Conservation (phyloP, 73 alveolate genomes). For the Tetrahymena elliotti region DNA sequence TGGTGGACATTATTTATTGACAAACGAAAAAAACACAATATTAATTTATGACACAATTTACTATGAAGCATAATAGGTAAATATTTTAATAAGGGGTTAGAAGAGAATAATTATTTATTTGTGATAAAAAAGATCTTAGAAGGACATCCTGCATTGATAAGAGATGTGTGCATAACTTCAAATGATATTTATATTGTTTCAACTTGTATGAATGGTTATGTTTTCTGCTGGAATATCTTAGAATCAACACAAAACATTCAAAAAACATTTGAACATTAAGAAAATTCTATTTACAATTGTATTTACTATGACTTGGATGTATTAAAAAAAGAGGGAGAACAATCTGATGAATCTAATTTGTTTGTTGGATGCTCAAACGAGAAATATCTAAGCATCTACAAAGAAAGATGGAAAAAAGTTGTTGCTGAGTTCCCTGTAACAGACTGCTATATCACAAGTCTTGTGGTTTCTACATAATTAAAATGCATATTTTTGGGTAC, state of each 20-base stretch:
- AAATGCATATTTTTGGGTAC: not conserved
- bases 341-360: not conserved
- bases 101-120: too few species aligned
- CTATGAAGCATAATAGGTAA: slow-evolving; percentile 22
- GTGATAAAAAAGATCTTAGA: not conserved
- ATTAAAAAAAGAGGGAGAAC: not conserved
- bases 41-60: slow-evolving; percentile 22
- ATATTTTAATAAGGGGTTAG: not conserved
- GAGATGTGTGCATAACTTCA: slow-evolving; percentile 27
- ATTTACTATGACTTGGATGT: slow-evolving; percentile 11
- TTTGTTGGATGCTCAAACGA: slow-evolving; percentile 40
- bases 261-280: slow-evolving; percentile 21
- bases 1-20: slow-evolving; percentile 34
- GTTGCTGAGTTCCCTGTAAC: slow-evolving; percentile 30
- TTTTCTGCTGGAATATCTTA: slow-evolving; percentile 18
- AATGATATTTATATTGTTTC: slow-evolving; percentile 27
- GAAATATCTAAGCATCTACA: slow-evolving; percentile 9
- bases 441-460: slow-evolving; percentile 26
- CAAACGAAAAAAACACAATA: slow-evolving; percentile 28
- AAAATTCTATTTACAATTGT: slow-evolving; percentile 23
- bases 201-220: slow-evolving; percentile 43
- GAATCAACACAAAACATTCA: slow-evolving; percentile 5
- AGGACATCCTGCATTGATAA: slow-evolving; percentile 31
- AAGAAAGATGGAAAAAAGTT: slow-evolving; percentile 8
- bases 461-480: slow-evolving; percentile 4